These are phyloP conservation scores for Staphylotrichum longicolle DNA, from an alignment of 495 filamentous ascomycete species.

Conservation along the genomic window DNA sequence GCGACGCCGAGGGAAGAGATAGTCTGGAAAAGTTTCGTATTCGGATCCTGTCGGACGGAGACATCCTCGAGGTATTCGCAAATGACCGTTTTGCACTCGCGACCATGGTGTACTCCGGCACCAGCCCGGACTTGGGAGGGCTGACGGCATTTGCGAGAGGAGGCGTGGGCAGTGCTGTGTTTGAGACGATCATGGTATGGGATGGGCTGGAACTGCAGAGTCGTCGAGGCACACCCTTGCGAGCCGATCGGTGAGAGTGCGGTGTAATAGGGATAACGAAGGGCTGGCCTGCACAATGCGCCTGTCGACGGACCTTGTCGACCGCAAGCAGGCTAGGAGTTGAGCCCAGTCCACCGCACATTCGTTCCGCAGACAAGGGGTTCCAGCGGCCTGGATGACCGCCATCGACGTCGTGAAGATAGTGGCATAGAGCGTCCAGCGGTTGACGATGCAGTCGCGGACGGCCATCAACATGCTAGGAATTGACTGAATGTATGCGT, in stretches of 20 bases:
- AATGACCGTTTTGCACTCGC: slow-evolving; percentile 3
- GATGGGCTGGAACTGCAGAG: neutral
- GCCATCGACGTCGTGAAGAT: slow-evolving; percentile 5
- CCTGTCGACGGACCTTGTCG: neutral
- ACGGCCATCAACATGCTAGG: slow-evolving; percentile 4
- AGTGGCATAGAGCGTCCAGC: slow-evolving; percentile 6
- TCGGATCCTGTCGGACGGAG: slow-evolving; percentile 5
- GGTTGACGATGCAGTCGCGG: slow-evolving; percentile 6
- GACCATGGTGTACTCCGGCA: slow-evolving; percentile 4
- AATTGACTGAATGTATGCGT: neutral
- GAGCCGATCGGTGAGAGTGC: neutral
- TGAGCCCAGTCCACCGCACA: slow-evolving; percentile 6
- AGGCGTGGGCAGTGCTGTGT: slow-evolving; percentile 1
- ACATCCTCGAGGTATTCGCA: slow-evolving; percentile 4
- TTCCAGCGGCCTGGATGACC: neutral
- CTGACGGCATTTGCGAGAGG: slow-evolving; percentile 1
- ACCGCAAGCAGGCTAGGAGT: neutral
- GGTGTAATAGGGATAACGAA: slow-evolving; percentile 2
- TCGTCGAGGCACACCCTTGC: slow-evolving; percentile 1
- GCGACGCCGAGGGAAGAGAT: slow-evolving; percentile 4
- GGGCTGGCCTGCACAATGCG: slow-evolving; percentile 4
- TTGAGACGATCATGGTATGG: slow-evolving; percentile 4
- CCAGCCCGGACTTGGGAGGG: slow-evolving; percentile 4
- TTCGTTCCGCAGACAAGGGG: slow-evolving; percentile 1
- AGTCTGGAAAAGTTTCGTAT: slow-evolving; percentile 2